Conservation (phyloP, 257 asterid species). For the Nicotiana knightiana region DNA sequence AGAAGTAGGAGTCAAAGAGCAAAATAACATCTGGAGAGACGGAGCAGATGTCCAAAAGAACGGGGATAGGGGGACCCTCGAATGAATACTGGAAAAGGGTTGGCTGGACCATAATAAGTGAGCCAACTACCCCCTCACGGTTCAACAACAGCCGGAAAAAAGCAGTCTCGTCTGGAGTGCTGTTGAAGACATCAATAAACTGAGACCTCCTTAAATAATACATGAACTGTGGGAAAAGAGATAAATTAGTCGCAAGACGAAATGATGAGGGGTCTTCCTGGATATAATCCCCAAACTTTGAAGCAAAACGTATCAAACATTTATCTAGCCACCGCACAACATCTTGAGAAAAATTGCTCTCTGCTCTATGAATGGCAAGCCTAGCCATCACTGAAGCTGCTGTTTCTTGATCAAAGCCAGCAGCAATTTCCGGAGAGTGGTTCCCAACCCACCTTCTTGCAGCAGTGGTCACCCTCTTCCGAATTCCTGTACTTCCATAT, state of each 20-base stretch:
- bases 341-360: constrained; percentile 38
- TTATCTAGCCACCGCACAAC: constrained; percentile 84
- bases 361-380: constrained; percentile 56
- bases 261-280: constrained; percentile 86
- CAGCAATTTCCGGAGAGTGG: constrained; percentile 61
- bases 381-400: constrained; percentile 93
- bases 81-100: constrained; percentile 87
- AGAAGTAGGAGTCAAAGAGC: constrained; percentile 82
- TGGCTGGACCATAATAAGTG: constrained; percentile 92
- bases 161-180: constrained; percentile 89
- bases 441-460: constrained; percentile 90
- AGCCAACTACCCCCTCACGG: constrained; percentile 82
- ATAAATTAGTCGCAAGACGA: constrained; percentile 71
- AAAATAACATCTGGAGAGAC: constrained; percentile 73
- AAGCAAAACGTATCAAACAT: constrained; percentile 54
- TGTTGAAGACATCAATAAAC: constrained; percentile 74
- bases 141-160: constrained; percentile 71
- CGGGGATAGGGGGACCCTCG: constrained; percentile 90
- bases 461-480: constrained; percentile 89
- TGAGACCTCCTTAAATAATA: constrained; percentile 87
- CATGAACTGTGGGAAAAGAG: constrained; percentile 88
- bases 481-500: constrained; percentile 54
- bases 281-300: constrained; percentile 81
- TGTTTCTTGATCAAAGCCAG: constrained; percentile 94
- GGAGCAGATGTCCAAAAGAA: constrained; percentile 73